Evolutionary conservation across 2,329 filamentous ascomycete species (phyloP).

Genomic region (Neonectria punicea): DNA sequence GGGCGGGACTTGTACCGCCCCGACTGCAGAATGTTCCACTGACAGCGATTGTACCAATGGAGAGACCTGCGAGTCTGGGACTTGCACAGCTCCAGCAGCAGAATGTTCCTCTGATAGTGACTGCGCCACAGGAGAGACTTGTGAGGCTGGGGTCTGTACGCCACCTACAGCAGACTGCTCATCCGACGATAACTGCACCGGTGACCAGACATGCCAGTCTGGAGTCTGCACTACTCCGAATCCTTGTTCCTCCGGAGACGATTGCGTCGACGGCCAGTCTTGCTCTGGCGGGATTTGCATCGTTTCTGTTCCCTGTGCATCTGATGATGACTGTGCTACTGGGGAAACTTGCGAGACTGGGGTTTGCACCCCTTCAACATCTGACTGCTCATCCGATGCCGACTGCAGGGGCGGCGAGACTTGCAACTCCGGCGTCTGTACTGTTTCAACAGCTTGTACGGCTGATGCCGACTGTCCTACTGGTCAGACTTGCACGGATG

Average conservation of each 20-base stretch:
- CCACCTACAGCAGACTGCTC: neutral
- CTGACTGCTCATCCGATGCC: neutral
- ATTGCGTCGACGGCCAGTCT: neutral
- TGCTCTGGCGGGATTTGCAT: neutral
- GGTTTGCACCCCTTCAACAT: neutral
- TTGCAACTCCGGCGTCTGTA: neutral
- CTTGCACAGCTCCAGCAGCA: neutral
- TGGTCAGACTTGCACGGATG: neutral
- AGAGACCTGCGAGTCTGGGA: constrained; percentile 9
- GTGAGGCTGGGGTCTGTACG: neutral
- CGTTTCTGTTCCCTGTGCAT: neutral
- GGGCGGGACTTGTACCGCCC: neutral
- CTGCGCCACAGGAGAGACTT: neutral
- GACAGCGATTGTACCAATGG: neutral
- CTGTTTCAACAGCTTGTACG: neutral
- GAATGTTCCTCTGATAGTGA: neutral
- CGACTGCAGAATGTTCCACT: neutral
- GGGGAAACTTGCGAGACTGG: neutral
- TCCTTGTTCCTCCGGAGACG: neutral
- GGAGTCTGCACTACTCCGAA: neutral
- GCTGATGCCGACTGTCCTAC: neutral
- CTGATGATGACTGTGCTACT: neutral
- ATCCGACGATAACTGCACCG: neutral
- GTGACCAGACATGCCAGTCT: constrained; percentile 1
- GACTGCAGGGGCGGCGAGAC: neutral